Evolutionary conservation across 1,139 yeast species (phyloP).

Genomic region (Entelexis sorbosivorans): DNA sequence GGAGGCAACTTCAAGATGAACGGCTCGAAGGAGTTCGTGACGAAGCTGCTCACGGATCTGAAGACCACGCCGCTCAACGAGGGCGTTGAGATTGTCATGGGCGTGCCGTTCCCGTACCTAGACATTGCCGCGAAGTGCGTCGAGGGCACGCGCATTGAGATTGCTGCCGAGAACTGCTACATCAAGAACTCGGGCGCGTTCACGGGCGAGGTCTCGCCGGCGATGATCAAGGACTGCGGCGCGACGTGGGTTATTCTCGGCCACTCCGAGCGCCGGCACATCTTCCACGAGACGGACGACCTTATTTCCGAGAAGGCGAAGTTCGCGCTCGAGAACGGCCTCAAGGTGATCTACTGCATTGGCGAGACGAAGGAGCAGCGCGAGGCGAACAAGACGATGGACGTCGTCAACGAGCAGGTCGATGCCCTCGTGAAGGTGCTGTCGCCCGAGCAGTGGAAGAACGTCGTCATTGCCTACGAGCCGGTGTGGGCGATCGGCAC

Average conservation of each 20-base stretch:
- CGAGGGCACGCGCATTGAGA: slow-evolving; percentile 54
- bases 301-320: slow-evolving; percentile 89
- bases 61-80: slow-evolving; percentile 66
- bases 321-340: slow-evolving; percentile 80
- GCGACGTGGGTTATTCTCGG: slow-evolving; percentile 94
- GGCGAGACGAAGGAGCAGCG: slow-evolving; percentile 97
- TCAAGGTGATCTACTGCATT: slow-evolving; percentile 86
- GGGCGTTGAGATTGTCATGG: slow-evolving; percentile 79
- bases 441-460: slow-evolving; percentile 63
- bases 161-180: slow-evolving; percentile 88
- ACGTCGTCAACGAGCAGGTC: slow-evolving; percentile 82
- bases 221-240: slow-evolving; percentile 81
- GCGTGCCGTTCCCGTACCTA: slow-evolving; percentile 94
- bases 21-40: slow-evolving; percentile 82
- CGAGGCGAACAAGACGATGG: slow-evolving; percentile 74
- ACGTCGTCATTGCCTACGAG: slow-evolving; percentile 94
- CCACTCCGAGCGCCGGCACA: slow-evolving; percentile 97
- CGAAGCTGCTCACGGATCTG: slow-evolving; percentile 69
- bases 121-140: slow-evolving; percentile 62
- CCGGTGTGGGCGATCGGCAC: slow-evolving; percentile 99
- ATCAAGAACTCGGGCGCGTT: slow-evolving; percentile 85
- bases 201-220: slow-evolving; percentile 94
- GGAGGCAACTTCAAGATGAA: slow-evolving; percentile 99
- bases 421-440: slow-evolving; percentile 76
- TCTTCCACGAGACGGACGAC: slow-evolving; percentile 83